Evolutionary conservation across 306 rosid genomes (phyloP).

Genomic region (Albizia julibrissin): DNA sequence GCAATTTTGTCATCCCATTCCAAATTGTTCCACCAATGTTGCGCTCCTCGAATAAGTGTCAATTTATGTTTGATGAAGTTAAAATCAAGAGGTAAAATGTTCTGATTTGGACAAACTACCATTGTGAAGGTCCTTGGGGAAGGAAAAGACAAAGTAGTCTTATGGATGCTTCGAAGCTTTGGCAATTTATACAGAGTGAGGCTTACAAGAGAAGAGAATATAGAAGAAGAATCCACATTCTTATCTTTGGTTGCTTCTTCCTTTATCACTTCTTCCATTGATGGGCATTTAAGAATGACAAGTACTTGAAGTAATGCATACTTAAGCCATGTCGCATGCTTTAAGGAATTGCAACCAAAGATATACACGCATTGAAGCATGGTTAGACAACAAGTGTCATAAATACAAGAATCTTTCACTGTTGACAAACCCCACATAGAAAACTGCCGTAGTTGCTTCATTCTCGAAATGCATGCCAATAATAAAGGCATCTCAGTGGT

Average conservation of each 20-base stretch:
- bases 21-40: background rate
- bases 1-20: background rate
- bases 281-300: background rate
- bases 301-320: background rate
- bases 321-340: background rate
- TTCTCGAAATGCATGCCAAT: background rate
- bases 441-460: background rate
- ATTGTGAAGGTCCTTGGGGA: background rate
- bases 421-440: fast-evolving
- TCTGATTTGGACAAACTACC: background rate
- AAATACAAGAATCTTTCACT: background rate
- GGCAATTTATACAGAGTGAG: background rate
- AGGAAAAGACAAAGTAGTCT: background rate
- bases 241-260: background rate
- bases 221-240: background rate
- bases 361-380: background rate
- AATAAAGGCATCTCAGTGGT: background rate
- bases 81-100: background rate
- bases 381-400: background rate
- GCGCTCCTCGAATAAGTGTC: background rate
- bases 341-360: background rate
- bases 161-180: background rate
- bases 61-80: background rate
- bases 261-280: slow-evolving; percentile 1
- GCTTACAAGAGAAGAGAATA: background rate